Evolutionary conservation across 768 basidiomycete species (phyloP), one percentile per base, ranked within the genome.

Genomic region (Scleroderma citrinum): DNA sequence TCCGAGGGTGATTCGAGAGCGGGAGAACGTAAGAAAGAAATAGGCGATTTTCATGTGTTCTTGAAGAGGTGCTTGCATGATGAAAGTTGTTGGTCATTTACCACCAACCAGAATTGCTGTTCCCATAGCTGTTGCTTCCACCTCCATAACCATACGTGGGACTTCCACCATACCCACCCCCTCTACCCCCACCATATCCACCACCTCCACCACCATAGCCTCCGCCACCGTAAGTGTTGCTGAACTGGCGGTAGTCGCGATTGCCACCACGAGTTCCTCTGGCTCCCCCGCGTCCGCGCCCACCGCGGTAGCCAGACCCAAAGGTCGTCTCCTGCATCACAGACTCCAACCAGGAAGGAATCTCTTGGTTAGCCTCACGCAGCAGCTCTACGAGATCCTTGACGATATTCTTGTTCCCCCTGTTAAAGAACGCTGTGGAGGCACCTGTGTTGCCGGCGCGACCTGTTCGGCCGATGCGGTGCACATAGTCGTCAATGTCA

Each of bases 401-500:
- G 48, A 88, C 92, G 52, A 97, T 93, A 66, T 88, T 87, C 67
- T 84, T 85, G 74, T 96, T 97, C 47, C 87, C 87, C 13, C 91
- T 80, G 65, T 92, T 92, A 77, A 92, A 92, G 78, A 99, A 98
- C 5, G 95, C 92, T 13, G 96, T 99, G 21, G 88, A 85, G 56
- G 85, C 78, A 75, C 96, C 96, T 11, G 87, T 91, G 76, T 99
- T 99, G 44, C 96, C 96, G 8, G 96, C 96, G 80, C 96, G 94
- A 39, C 96, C 96, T 13, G 93, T 95, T 76, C 93, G 88, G 76
- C 92, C 92, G 60, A 94, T 95, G 62, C 92, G 93, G 66, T 98
- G 94, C 40, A 98, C 94, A 70, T 98, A 99, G 69, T 99, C 96
- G 63, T 98, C 96, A 55, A 99, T 94, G 71, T 98, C 96, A 52